Evolutionary conservation across 225 moss, liverwort and hornwort genomes (phyloP), one percentile per base, ranked within the genome.

Genomic region (Climacium dendroides): DNA sequence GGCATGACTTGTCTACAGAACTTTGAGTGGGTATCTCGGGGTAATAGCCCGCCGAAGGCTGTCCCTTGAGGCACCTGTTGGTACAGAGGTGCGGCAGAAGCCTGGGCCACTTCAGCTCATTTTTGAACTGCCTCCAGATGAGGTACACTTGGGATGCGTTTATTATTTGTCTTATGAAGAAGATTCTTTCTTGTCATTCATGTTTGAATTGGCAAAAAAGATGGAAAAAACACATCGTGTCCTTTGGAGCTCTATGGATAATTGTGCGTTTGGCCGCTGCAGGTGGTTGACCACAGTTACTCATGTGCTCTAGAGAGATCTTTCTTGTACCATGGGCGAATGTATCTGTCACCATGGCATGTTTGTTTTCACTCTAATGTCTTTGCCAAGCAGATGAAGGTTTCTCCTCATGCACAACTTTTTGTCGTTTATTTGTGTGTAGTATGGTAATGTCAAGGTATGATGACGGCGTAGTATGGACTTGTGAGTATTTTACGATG

Each of bases 281-380:
- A 97, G 97, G 97, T 97, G 67, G 92, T 96, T 78, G 84, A 92
- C 85, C 94, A 94, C 83, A 97, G 94, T 80, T 97, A 97, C 83
- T 97, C 97, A 26, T 97, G 97, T 93, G 97, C 97, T 71, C 86
- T 97, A 89, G 97, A 97, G 87, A 94, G 97, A 85, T 95, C 95
- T 54, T 96, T 97, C 75, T 89, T 97, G 61, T 97, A 97, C 84
- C 97, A 97, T 84, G 97, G 97, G 74, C 95, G 97, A 85, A 95
- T 97, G 94, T 97, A 94, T 89, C 84, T 96, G 83, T 97, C 97
- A 45, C 92, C 94, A 63, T 94, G 94, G 95, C 96, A 97, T 87
- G 89, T 97, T 74, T 97, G 97, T 88, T 97, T 97, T 90, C 96
- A 95, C 90, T 97, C 97, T 52, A 97, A 97, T 86, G 95, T 97